These are phyloP conservation scores for Collariella sp. DNA, from an alignment of 495 filamentous ascomycete species.

Conservation along the genomic window DNA sequence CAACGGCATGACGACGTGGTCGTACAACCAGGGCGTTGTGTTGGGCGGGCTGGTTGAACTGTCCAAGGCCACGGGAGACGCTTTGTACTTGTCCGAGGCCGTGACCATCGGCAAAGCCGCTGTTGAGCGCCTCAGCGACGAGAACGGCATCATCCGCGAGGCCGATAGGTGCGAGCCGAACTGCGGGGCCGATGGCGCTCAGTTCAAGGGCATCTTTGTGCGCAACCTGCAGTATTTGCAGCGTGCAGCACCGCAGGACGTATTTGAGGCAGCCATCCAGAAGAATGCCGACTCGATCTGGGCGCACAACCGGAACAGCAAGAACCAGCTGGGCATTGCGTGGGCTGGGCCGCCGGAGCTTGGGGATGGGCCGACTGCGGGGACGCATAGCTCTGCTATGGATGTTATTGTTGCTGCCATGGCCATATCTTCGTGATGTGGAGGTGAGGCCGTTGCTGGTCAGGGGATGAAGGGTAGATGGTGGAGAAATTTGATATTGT, in stretches of 20 bases:
- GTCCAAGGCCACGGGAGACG: slow-evolving; percentile 44
- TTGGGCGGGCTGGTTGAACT: slow-evolving; percentile 66
- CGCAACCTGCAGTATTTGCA: slow-evolving; percentile 58
- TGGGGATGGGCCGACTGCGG: slow-evolving; percentile 31
- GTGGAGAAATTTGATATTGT: too few species aligned
- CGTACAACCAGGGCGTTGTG: slow-evolving; percentile 77
- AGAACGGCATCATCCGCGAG: slow-evolving; percentile 57
- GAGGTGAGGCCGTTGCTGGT: neutral
- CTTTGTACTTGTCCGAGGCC: slow-evolving; percentile 48
- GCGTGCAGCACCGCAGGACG: slow-evolving; percentile 39
- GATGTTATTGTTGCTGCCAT: slow-evolving; percentile 63
- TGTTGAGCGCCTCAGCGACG: slow-evolving; percentile 45
- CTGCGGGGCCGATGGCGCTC: slow-evolving; percentile 52
- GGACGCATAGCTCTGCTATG: slow-evolving; percentile 57
- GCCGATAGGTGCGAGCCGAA: slow-evolving; percentile 48
- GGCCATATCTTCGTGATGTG: slow-evolving; percentile 20
- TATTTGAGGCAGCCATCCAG: slow-evolving; percentile 47
- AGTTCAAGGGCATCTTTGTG: slow-evolving; percentile 78
- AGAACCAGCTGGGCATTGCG: slow-evolving; percentile 45
- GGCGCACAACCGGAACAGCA: slow-evolving; percentile 48
- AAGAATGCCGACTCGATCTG: slow-evolving; percentile 61
- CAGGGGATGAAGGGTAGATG: too few species aligned
- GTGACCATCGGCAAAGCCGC: slow-evolving; percentile 56
- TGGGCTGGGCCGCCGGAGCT: slow-evolving; percentile 54
- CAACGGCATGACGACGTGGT: slow-evolving; percentile 56